Base-by-base conservation (phyloP, 108 stramenopile species). In the Epithemia pelagica region DNA sequence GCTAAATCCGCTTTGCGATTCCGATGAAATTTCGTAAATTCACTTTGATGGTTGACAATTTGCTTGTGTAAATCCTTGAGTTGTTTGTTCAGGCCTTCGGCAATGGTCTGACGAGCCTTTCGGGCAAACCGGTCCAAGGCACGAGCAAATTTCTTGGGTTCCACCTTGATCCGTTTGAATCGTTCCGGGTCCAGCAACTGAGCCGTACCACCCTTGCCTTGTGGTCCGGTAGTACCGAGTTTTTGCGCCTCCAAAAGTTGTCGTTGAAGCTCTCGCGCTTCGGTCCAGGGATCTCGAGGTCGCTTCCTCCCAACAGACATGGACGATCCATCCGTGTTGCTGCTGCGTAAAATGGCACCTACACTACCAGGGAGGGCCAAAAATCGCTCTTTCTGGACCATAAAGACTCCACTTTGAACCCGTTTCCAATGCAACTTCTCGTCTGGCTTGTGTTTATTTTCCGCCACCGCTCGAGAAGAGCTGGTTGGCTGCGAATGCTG, bases 21-120 rank as follows among this genome's bases (percentile, higher is more conserved):
- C 56, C 78, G 74, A 56, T 92, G 90, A 61, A 85, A 92, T 61
- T 86, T 87, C 70, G 82, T 83, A 59, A 92, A 92, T 54, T 92
- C 90, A 51, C 75, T 66, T 58, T 84, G 82, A 59, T 92, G 90
- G 0, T 61, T 58, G 0, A 62, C 53, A 61, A 92, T 75, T 3
- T 82, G 76, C 58, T 87, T 92, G 62, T 75, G 54, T 20, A 89
- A 58, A 28, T 92, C 90, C 71, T 87, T 89, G 64, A 84, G 82
- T 52, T 87, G 85, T 65, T 82, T 87, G 59, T 76, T 66, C 32
- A 82, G 82, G 27, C 74, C 61, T 58, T 89, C 90, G 10, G 83
- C 82, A 0, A 82, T 77, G 21, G 72, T 66, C 59, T 83, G 82
- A 1, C 90, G 74, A n/a, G 84, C 73, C 51, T 84, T 82, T 1